These are phyloP conservation scores for Aspergillus baeticus DNA, from an alignment of 495 filamentous ascomycete species.

Conservation along the genomic window DNA sequence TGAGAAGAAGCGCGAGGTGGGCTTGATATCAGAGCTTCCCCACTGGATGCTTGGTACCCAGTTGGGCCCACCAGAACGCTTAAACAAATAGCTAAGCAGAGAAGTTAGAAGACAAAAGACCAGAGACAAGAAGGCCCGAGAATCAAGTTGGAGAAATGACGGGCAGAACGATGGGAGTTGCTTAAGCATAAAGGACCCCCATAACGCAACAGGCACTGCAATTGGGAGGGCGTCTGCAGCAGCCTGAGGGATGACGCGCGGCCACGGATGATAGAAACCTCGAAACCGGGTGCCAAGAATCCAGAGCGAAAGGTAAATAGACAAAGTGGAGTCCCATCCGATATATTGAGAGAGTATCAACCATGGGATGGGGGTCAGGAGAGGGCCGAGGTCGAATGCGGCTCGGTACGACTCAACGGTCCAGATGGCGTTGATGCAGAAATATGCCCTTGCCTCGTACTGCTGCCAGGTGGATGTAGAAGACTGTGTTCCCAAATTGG, in stretches of 20 bases:
- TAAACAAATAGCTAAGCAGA: background rate
- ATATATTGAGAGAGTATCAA: slow-evolving; percentile 7
- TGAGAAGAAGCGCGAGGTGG: background rate
- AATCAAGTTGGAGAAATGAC: too few relatives aligned
- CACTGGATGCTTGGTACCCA: background rate
- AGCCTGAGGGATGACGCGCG: slow-evolving; percentile 13
- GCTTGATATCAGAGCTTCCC: slow-evolving; percentile 5
- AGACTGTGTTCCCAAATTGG: background rate
- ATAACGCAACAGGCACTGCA: background rate
- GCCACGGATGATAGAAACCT: slow-evolving; percentile 20
- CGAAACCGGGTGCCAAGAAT: slow-evolving; percentile 2
- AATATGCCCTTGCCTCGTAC: background rate
- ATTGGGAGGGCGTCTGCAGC: slow-evolving; percentile 1
- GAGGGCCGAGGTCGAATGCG: slow-evolving; percentile 4
- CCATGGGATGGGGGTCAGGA: slow-evolving; percentile 16
- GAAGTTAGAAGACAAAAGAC: background rate
- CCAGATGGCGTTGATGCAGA: slow-evolving; percentile 15
- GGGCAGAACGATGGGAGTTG: background rate
- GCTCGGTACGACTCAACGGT: slow-evolving; percentile 21
- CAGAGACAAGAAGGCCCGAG: too few relatives aligned
- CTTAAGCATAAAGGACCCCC: background rate
- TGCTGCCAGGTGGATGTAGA: background rate
- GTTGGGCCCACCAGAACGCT: background rate
- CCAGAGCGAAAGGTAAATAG: slow-evolving; percentile 19
- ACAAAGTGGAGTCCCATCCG: slow-evolving; percentile 10